These are phyloP conservation scores for Thielaviopsis ethacetica DNA, from an alignment of 2,329 filamentous ascomycete genomes.

Conservation along the genomic window DNA sequence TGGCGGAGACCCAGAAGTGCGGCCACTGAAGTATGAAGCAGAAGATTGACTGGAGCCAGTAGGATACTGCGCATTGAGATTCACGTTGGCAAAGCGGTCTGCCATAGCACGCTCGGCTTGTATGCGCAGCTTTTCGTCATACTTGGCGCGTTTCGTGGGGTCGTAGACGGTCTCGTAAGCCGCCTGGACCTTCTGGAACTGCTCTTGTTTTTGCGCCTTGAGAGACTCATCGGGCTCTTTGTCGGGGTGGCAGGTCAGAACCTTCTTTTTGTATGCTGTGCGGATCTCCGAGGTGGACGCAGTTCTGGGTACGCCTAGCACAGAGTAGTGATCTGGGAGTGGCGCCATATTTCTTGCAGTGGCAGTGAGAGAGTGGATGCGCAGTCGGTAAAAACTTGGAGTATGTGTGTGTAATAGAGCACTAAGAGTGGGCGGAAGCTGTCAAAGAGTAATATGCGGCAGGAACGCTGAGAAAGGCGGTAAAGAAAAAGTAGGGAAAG, in stretches of 20 bases:
- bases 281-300: constrained; percentile 59
- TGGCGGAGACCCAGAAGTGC: constrained; percentile 11
- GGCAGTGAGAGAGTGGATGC: neutral
- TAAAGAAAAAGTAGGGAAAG: too few relatives aligned
- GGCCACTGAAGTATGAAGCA: constrained; percentile 16
- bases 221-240: constrained; percentile 66
- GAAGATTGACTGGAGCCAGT: constrained; percentile 24
- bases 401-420: constrained; percentile 3
- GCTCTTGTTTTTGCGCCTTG: constrained; percentile 63
- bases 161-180: constrained; percentile 85
- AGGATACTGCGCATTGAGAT: constrained; percentile 13
- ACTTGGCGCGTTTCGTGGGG: constrained; percentile 52
- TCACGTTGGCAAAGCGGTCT: constrained; percentile 25
- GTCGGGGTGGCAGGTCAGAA: constrained; percentile 79
- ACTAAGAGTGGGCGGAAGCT: neutral
- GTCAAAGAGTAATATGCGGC: too few relatives aligned
- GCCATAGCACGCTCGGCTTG: constrained; percentile 15
- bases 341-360: constrained; percentile 27
- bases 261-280: constrained; percentile 67
- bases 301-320: constrained; percentile 56
- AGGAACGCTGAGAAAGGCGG: too few relatives aligned
- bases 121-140: constrained; percentile 53
- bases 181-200: constrained; percentile 84
- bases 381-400: constrained; percentile 4
- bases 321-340: constrained; percentile 61